Base-by-base conservation (phyloP, 2,329 filamentous ascomycete genomes). In the Ophiostoma quercus region DNA sequence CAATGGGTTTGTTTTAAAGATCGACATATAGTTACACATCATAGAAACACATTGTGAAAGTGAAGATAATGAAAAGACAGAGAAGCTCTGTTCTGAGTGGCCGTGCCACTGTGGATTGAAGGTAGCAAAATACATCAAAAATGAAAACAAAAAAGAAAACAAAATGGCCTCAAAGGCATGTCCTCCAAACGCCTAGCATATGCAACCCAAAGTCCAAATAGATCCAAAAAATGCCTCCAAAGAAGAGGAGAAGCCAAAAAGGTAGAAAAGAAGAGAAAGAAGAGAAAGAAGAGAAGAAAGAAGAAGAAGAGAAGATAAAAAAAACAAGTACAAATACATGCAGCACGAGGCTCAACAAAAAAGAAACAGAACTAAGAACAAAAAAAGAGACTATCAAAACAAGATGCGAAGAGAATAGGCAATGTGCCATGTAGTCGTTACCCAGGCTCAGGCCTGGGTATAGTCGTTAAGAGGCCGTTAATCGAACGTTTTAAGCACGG, bases 231-330 rank as follows among this genome's bases (percentile, higher is more conserved):
- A 51, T 29, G 34, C 39, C 32, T 41, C n/a, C 34, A 69, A 68
- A 69, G 37, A 51, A 66, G n/a, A 51, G 29, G 37, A 19, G 66
- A 51, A 67, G 43, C 25, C 60, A 3, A 63, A 16, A 51, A n/a
- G 16, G 19, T 19, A 32, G 14, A 60, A 66, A n/a, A 25, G 32
- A 6, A 37, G 19, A n/a, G 4, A 54, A 34, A 8, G 12, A 19
- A 9, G 32, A 43, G 4, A 54, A 34, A 8, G 12, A 19, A 9
- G 32, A 43, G 32, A 8, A 12, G 29, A 41, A 4, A 54, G 9
- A 8, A 51, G 39, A 19, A 32, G 19, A 32, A 66, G 19, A 25
- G 39, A 19, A 67, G 22, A 67, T 19, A 34, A 25, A 1, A 7
- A 41, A 12, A 32, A 22, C 22, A 14, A 65, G 32, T 4, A 39